Percentiles rank a stretch among this genome's conserved stretches.
Evolutionary conservation across 345 rosid genomes (phyloP).

Genomic region (Rhodomyrtus tomentosa): DNA sequence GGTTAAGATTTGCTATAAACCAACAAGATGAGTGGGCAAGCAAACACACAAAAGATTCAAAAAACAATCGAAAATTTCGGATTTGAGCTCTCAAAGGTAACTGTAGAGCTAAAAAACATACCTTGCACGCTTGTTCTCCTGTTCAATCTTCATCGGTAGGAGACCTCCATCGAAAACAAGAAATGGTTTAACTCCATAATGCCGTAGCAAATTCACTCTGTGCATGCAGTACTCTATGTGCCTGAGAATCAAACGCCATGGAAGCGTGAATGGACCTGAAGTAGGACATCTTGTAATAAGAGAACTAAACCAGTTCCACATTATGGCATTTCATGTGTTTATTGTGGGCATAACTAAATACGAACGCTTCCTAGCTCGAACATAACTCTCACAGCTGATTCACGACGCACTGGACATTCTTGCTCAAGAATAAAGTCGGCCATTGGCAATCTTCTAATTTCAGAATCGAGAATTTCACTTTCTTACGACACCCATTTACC

Average conservation of each 20-base stretch:
- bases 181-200: conserved; percentile 75
- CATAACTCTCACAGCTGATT: not conserved
- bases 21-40: not conserved
- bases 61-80: not conserved
- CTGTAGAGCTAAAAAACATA: conserved; percentile 9
- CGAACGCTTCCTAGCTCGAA: not conserved
- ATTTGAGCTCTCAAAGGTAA: not conserved
- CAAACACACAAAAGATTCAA: not conserved
- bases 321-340: not conserved
- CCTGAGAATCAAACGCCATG: conserved; percentile 17
- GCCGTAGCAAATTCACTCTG: conserved; percentile 77
- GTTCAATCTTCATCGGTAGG: conserved; percentile 89
- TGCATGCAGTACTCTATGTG: conserved; percentile 93
- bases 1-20: not conserved
- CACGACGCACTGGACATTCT: not conserved
- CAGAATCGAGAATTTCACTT: not conserved
- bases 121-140: conserved; percentile 96
- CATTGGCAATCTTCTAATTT: not conserved
- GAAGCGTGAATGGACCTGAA: not conserved
- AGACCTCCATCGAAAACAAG: conserved; percentile 92
- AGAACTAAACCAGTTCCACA: not conserved
- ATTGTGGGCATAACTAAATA: not conserved
- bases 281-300: not conserved
- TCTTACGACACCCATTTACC: not conserved
- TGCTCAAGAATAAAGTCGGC: not conserved